Evolutionary conservation across 106 monocot species (phyloP).

Genomic region (Dendrobium catenatum): DNA sequence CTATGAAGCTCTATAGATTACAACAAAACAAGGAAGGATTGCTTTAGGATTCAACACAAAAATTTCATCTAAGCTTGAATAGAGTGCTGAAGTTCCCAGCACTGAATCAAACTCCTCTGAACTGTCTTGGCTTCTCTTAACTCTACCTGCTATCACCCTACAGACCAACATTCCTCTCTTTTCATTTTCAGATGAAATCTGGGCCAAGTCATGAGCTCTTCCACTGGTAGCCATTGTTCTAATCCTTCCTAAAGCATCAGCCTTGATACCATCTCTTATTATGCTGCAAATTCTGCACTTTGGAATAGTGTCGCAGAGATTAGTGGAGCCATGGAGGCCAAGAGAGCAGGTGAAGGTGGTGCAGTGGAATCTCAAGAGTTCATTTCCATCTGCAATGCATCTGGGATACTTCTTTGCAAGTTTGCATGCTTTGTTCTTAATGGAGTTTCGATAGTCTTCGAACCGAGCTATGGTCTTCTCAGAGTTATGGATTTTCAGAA

Average conservation of each 20-base stretch:
- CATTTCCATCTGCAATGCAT: slow-evolving; percentile 89
- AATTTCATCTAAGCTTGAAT: background rate
- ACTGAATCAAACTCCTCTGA: slow-evolving; percentile 4
- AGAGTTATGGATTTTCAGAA: slow-evolving; percentile 73
- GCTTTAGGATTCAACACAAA: slow-evolving; percentile 8
- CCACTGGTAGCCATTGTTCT: slow-evolving; percentile 69
- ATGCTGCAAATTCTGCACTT: slow-evolving; percentile 61
- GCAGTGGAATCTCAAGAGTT: slow-evolving; percentile 71
- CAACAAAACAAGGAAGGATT: slow-evolving; percentile 6
- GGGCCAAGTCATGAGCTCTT: slow-evolving; percentile 45
- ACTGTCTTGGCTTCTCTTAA: slow-evolving; percentile 30
- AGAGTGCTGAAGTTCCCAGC: background rate
- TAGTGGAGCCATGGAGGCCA: slow-evolving; percentile 37
- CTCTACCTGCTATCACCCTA: slow-evolving; percentile 83
- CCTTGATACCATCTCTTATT: slow-evolving; percentile 63
- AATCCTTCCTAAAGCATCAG: slow-evolving; percentile 35
- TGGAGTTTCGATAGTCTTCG: slow-evolving; percentile 56
- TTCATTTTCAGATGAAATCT: slow-evolving; percentile 17
- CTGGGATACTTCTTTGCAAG: slow-evolving; percentile 56
- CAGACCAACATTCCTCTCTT: slow-evolving; percentile 84
- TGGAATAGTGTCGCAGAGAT: slow-evolving; percentile 32
- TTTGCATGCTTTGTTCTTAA: slow-evolving; percentile 53
- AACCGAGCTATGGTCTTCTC: slow-evolving; percentile 51
- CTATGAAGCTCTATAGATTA: background rate
- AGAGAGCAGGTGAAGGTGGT: slow-evolving; percentile 51